Evolutionary conservation across 192 early-diverging fungal species (phyloP), one percentile per base, ranked within the genome.

Genomic region (Backusella mclennaniae): DNA sequence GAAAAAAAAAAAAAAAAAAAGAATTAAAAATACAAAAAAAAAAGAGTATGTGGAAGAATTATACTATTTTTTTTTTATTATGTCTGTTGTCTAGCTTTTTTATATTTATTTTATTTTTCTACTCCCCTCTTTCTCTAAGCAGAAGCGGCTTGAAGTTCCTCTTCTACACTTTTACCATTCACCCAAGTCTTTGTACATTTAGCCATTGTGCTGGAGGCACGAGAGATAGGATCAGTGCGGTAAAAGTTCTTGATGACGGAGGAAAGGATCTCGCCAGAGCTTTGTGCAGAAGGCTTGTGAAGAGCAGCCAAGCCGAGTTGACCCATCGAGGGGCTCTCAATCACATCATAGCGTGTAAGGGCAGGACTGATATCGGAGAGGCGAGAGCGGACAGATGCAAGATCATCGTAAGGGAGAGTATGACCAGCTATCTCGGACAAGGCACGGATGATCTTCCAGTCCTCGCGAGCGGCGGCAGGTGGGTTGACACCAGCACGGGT

Each of bases 361-460:
- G 87, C 85, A 35, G 98, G 98, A 33, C 95, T 89, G 76, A 99
- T 85, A 56, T 98, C 95, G 53, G 84, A 86, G 86, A 98, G 90
- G 69, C 98, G 95, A 38, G 90, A 86, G n/a, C 96, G 93, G 72
- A 99, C 85, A 29, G 92, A 85, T 4, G 84, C 74, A 12, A 95
- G 80, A 78, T 98, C 94, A 76, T 99, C 95, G 80, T 99, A 99
- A 26, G 96, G 92, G 36, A 99, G 85, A 6, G 93, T 83, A 17
- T 90, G 84, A 0, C 95, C 96, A 36, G 91, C 86, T n/a, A 96
- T 86, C 84, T 99, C 96, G 4, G 96, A 96, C 38, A 99, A 84
- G 4, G 98, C 98, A 52, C 98, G 95, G 59, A 99, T 87, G 71
- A 99, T 97, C 92, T 97, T 98, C 98, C 98, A 99, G 88, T 99